phyloP scores from a whole-genome alignment of 75 land plant species.

The Pinus albicaulis region DNA sequence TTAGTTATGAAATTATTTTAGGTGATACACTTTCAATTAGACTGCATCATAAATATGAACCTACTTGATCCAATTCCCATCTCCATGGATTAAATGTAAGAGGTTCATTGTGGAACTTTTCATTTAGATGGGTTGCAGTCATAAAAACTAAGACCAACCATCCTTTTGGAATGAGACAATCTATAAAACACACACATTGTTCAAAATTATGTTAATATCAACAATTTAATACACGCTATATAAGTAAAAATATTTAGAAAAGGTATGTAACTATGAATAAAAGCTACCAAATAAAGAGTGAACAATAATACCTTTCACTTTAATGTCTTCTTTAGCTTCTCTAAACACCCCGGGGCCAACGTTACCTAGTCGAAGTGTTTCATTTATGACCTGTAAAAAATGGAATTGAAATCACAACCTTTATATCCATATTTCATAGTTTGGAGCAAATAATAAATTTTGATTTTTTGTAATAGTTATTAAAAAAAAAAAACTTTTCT shows the following conservation, averaged over 20 bases:
- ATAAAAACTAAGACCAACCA: neutral
- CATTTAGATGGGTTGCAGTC: neutral
- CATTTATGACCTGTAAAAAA: neutral
- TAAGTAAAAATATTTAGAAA: neutral
- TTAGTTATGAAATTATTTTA: no score
- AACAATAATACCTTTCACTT: neutral
- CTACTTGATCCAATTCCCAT: neutral
- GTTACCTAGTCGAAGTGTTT: neutral
- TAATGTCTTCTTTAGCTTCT: neutral
- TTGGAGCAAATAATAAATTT: no score
- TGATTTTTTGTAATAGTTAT: no score
- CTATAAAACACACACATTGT: neutral
- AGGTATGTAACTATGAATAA: neutral
- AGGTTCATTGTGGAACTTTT: neutral
- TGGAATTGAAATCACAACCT: no score
- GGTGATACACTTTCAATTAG: no score
- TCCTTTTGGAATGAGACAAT: neutral
- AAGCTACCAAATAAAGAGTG: neutral
- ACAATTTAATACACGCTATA: neutral
- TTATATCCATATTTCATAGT: no score
- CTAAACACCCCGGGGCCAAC: neutral
- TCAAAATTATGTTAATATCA: neutral
- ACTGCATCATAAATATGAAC: no score
- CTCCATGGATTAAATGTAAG: constrained; percentile 1
- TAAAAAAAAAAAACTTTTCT: no score